Conservation (phyloP, 2,329 filamentous ascomycete species). For the Dichotomopilus funicola region DNA sequence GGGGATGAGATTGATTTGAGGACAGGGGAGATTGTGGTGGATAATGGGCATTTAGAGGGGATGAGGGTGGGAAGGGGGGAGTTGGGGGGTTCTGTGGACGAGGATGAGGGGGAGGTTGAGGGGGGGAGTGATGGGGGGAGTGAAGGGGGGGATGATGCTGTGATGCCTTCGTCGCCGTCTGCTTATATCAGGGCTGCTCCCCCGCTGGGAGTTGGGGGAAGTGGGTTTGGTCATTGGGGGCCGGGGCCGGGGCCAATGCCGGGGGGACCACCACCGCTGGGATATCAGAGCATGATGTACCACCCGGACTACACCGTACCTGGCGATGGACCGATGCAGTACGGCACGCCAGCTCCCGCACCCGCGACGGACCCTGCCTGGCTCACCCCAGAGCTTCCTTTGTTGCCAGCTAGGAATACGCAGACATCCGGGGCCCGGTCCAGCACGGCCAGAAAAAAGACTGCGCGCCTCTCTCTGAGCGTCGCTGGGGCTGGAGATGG, state of each 20-base stretch:
- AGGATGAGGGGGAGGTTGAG: slow-evolving; percentile 25
- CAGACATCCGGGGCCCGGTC: neutral
- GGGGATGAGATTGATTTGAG: slow-evolving; percentile 85
- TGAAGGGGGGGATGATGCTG: neutral
- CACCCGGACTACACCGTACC: slow-evolving; percentile 10
- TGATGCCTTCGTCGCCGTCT: neutral
- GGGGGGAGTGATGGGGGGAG: slow-evolving; percentile 12
- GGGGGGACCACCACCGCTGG: slow-evolving; percentile 2
- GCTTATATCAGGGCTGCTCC: neutral
- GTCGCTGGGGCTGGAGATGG: slow-evolving; percentile 15
- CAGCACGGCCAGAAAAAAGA: slow-evolving; percentile 15
- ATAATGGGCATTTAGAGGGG: slow-evolving; percentile 71
- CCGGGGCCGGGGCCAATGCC: neutral
- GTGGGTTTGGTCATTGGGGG: neutral
- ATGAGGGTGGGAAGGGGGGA: slow-evolving; percentile 3
- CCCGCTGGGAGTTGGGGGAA: neutral
- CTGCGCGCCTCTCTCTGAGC: slow-evolving; percentile 10
- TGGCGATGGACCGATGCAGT: slow-evolving; percentile 7
- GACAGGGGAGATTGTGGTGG: slow-evolving; percentile 75
- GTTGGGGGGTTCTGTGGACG: slow-evolving; percentile 24
- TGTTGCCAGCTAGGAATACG: slow-evolving; percentile 15
- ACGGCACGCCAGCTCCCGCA: slow-evolving; percentile 5
- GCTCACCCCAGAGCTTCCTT: slow-evolving; percentile 32
- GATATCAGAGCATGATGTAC: slow-evolving; percentile 9
- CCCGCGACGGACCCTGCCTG: slow-evolving; percentile 31